Percentiles rank a stretch among this genome's conserved stretches.
Evolutionary conservation across 2,329 filamentous ascomycete genomes (phyloP).

Genomic region (Colletotrichum limetticola): DNA sequence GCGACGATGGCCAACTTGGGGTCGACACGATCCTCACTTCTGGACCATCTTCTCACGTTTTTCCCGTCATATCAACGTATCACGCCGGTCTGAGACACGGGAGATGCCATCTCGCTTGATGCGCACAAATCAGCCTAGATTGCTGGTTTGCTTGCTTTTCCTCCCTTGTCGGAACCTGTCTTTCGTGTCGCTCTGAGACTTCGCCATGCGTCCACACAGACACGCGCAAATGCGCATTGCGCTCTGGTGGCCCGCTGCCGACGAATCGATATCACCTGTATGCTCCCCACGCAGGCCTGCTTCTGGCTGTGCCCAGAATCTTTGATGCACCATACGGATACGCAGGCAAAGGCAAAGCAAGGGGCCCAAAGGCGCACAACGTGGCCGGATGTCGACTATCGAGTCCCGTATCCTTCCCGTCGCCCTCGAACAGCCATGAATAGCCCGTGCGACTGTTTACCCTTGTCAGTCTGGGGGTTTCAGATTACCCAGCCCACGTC

Average conservation of each 20-base stretch:
- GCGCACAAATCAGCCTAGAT: background rate
- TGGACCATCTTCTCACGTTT: background rate
- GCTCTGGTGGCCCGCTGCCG: background rate
- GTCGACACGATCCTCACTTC: background rate
- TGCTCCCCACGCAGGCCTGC: background rate
- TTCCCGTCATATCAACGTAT: background rate
- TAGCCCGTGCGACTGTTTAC: conserved; percentile 18
- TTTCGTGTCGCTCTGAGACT: conserved; percentile 8
- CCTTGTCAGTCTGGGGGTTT: conserved; percentile 26
- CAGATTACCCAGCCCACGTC: conserved; percentile 22
- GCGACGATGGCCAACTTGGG: background rate
- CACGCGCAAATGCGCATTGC: conserved; percentile 12
- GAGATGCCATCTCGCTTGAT: conserved; percentile 19
- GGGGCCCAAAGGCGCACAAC: background rate
- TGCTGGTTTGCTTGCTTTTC: conserved; percentile 16
- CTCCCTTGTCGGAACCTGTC: conserved; percentile 7
- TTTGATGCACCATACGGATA: background rate
- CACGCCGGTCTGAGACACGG: conserved; percentile 17
- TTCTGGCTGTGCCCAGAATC: background rate
- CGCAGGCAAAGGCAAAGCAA: background rate
- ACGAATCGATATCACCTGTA: background rate
- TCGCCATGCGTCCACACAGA: conserved; percentile 24
- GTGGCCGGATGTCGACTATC: conserved; percentile 12
- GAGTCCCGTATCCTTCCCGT: conserved; percentile 18
- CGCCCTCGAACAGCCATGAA: conserved; percentile 10